Evolutionary conservation across 1,139 yeast species (phyloP), one percentile per base, ranked within the genome.

Genomic region (Spencermartinsiella ligniputridi): DNA sequence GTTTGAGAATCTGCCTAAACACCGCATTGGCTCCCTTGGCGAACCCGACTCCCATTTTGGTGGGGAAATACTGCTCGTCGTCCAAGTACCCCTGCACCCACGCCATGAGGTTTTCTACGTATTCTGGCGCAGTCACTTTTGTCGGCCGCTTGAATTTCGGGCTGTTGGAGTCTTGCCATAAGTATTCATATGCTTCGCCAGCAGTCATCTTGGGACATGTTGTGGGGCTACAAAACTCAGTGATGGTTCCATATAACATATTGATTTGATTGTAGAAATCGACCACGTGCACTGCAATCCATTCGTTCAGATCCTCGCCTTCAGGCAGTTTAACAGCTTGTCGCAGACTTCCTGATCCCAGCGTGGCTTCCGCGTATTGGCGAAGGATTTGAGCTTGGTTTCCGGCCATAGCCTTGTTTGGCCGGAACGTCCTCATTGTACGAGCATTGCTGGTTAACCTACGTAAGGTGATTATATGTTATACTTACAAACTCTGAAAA

Each of bases 131-230:
- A 30, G 94, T 82, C 56, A 92, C 75, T 20, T 82, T 76, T 6
- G 92, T 82, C 1, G 90, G 86, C 48, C 74, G 79, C 48, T 58
- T 69, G 67, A 61, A 70, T 62, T 72, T 64, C 11, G 77, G 65
- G 57, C 71, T 67, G 40, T 58, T 47, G 53, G 68, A 55, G 57
- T 87, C 95, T 62, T 89, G 96, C 98, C 98, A 92, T 50, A 92
- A 75, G 61, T 92, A 92, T 66, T 92, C 98, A 62, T 89, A 92
- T 67, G 89, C 97, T 49, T 84, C 95, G 0, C 97, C 90, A 12
- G 98, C 98, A 46, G 85, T 88, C 99, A 92, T 92, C 49, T 94
- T 70, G 2, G 98, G 97, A 63, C 98, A 92, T 1, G 95, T 78
- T 16, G 70, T 66, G 1, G 97, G 97, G 0, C 97, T 87, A 64